These are phyloP conservation scores for Fusarium sp. DNA, from an alignment of 2,329 filamentous ascomycete genomes.

Conservation along the genomic window DNA sequence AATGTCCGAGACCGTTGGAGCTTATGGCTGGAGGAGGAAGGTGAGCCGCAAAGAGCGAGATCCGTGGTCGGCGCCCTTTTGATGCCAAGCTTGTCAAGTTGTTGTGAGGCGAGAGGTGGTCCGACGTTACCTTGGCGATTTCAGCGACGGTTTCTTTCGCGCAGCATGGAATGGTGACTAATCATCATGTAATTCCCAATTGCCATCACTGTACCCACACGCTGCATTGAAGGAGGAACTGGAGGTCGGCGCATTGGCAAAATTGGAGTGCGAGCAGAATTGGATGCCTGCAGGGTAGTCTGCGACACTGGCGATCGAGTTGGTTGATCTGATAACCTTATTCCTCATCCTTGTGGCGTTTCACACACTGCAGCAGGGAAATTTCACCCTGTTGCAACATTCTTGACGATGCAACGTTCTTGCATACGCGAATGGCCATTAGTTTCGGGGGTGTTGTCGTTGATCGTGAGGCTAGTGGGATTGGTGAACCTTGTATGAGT, in stretches of 20 bases:
- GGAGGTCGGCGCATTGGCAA: rapidly evolving
- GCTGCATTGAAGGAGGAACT: background rate
- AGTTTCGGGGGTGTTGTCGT: background rate
- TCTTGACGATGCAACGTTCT: background rate
- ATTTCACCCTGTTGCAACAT: background rate
- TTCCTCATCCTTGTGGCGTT: background rate
- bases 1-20: background rate
- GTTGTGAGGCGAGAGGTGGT: background rate
- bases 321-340: background rate
- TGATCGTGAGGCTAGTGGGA: background rate
- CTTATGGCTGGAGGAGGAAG: background rate
- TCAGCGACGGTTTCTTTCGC: rapidly evolving
- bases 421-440: background rate
- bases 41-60: background rate
- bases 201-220: rapidly evolving
- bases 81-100: background rate
- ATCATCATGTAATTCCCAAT: background rate
- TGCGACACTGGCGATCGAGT: background rate
- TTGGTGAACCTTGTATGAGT: background rate
- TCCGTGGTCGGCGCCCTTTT: background rate
- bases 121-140: background rate
- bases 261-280: background rate
- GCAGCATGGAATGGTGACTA: background rate
- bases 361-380: background rate
- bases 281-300: background rate